These are phyloP conservation scores for Epichloe uncinata DNA, from an alignment of 2,329 filamentous ascomycete genomes.

Conservation along the genomic window DNA sequence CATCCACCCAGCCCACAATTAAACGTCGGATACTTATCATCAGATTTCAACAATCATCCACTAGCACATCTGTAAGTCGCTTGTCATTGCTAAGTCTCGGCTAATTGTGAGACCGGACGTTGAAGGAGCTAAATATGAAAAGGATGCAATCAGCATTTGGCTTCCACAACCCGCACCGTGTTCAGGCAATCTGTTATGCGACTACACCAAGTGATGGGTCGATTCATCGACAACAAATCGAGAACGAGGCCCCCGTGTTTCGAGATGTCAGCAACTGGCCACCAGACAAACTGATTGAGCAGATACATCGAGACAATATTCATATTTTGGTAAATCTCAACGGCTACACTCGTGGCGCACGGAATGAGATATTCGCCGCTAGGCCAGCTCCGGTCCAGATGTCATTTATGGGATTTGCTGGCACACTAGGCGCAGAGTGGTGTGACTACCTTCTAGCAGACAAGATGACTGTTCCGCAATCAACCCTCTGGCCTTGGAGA, in stretches of 20 bases:
- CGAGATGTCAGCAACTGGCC: conserved; percentile 79
- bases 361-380: conserved; percentile 94
- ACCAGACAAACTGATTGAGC: conserved; percentile 67
- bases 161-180: conserved; percentile 59
- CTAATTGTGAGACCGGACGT: not conserved
- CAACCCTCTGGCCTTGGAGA: conserved; percentile 68
- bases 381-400: conserved; percentile 92
- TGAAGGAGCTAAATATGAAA: not conserved
- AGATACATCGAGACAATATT: conserved; percentile 77
- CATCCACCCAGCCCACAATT: conserved; percentile 67
- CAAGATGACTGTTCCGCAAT: conserved; percentile 67
- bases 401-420: conserved; percentile 99
- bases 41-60: conserved; percentile 97
- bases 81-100: not conserved
- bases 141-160: conserved; percentile 98
- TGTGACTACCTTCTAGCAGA: conserved; percentile 95
- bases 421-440: conserved; percentile 92
- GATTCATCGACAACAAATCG: conserved; percentile 80
- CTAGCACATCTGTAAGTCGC: conserved; percentile 64
- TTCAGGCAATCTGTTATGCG: conserved; percentile 87
- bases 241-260: conserved; percentile 83
- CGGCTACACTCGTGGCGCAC: conserved; percentile 90
- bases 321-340: conserved; percentile 97
- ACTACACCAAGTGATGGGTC: conserved; percentile 88
- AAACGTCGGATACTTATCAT: conserved; percentile 93